Base-by-base conservation (phyloP, 179 eudicot genomes). In the Drosera spatulata region DNA sequence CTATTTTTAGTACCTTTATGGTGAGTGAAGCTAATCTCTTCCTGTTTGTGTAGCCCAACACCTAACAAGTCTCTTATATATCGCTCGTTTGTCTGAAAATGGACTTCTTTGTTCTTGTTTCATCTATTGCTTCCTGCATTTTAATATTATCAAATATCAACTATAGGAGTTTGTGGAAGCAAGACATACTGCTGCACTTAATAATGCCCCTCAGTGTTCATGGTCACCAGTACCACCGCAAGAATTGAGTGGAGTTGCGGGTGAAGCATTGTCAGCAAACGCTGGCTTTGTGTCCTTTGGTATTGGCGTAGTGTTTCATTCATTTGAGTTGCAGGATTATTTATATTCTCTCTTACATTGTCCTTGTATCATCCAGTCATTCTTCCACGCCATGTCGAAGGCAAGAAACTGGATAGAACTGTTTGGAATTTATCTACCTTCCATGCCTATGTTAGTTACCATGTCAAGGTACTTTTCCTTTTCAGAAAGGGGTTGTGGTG, bases 221-320 rank as follows among this genome's bases (percentile, higher is more conserved):
- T 91, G 98, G 98, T 80, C 95, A 70, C 73, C 89, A 63, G 67
- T 87, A 70, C 96, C 87, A 59, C 98, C 98, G 58, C 61, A 66
- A 72, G 98, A 91, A 72, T 74, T 91, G 61, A 71, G 79, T 59
- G 95, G 75, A 56, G 80, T 69, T 61, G 73, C 89, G 67, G 73
- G 63, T 59, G 90, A 82, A 73, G 77, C 82, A 49, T 73, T 86
- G 65, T 72, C 81, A 53, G 95, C 91, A 69, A 91, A 91, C 80
- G 91, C 95, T 61, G 98, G 98, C 78, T 91, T 82, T 84, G 89
- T 91, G 70, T 72, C 86, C 45, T 88, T 91, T 79, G 96, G 98
- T 91, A 65, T 61, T 61, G 60, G 56, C 56, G 33, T 53, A 45
- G 4, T 9, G 41, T 10, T 40, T 63, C 39, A 7, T 14, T 9